A percentile compares a stretch with the other conserved stretches of the same genome.
Conservation (phyloP, 2,329 filamentous ascomycete genomes). For the Exophiala dermatitidis region DNA sequence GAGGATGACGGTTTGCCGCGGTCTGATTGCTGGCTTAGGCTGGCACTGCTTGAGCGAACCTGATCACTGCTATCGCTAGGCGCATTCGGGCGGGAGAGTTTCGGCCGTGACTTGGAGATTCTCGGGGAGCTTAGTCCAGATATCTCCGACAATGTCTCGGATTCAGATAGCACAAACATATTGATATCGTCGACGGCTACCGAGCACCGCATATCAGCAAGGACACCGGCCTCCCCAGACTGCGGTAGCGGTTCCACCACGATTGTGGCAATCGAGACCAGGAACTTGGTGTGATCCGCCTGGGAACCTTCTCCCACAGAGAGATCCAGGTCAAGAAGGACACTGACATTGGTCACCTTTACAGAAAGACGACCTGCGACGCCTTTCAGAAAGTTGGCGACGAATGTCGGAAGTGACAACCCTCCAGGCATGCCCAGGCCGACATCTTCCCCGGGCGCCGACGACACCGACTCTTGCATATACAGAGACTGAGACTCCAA, state of each 20-base stretch:
- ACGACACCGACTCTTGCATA: conserved; percentile 45
- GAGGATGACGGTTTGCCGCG: conserved; percentile 11
- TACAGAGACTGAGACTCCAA: conserved; percentile 46
- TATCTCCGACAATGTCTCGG: conserved; percentile 22
- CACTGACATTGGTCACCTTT: conserved; percentile 43
- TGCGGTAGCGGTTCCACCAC: conserved; percentile 10
- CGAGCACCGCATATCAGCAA: conserved; percentile 11
- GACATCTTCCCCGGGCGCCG: conserved; percentile 44
- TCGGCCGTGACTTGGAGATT: conserved; percentile 14
- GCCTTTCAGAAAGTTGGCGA: conserved; percentile 54
- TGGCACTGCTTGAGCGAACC: conserved; percentile 12
- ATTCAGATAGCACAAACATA: conserved; percentile 20
- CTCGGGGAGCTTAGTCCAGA: conserved; percentile 23
- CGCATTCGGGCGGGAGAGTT: conserved; percentile 8
- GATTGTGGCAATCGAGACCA: conserved; percentile 18
- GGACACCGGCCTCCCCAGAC: not conserved
- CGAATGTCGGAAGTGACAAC: conserved; percentile 51
- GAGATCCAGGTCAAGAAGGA: conserved; percentile 17
- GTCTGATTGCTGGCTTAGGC: conserved; percentile 14
- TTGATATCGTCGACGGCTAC: conserved; percentile 21
- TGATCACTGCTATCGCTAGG: conserved; percentile 10
- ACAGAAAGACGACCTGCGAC: conserved; percentile 52
- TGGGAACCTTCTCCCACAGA: conserved; percentile 4
- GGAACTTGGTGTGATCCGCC: conserved; percentile 20
- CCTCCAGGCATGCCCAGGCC: conserved; percentile 48